Conservation (phyloP, 2,329 filamentous ascomycete species). For the Fusarium ramigenum region DNA sequence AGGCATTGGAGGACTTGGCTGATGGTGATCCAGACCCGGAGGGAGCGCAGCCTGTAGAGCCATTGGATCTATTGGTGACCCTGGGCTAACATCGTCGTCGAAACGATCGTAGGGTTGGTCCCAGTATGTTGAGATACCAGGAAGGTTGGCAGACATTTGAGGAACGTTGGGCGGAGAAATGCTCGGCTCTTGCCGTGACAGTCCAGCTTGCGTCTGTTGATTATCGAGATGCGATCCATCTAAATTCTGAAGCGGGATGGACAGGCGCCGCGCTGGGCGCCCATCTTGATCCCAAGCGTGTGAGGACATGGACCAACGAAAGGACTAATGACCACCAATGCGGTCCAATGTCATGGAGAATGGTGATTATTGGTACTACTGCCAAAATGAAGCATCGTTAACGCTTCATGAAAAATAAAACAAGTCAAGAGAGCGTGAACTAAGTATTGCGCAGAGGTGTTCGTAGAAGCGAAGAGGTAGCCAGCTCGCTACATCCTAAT, state of each 20-base stretch:
- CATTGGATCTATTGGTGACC: constrained; percentile 63
- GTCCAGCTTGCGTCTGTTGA: constrained; percentile 15
- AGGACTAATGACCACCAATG: constrained; percentile 30
- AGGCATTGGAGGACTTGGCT: constrained; percentile 16
- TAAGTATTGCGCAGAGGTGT: constrained; percentile 13
- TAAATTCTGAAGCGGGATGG: constrained; percentile 78
- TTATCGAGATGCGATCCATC: constrained; percentile 36
- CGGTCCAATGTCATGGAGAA: constrained; percentile 38
- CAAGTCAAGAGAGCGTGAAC: constrained; percentile 8
- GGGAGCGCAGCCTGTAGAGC: constrained; percentile 65
- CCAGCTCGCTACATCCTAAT: constrained; percentile 23
- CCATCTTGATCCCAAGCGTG: constrained; percentile 40
- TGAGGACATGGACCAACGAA: constrained; percentile 45
- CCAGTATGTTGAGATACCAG: constrained; percentile 63
- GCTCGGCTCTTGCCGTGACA: constrained; percentile 13
- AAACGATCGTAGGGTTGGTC: constrained; percentile 56
- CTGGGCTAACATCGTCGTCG: constrained; percentile 49
- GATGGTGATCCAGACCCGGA: constrained; percentile 56
- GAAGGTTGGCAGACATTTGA: constrained; percentile 47
- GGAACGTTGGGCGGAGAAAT: constrained; percentile 16
- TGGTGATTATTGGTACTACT: constrained; percentile 1
- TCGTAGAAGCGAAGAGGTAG: constrained; percentile 27
- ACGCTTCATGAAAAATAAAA: constrained; percentile 1
- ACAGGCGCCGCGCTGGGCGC: constrained; percentile 48
- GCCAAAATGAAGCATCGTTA: constrained; percentile 35